Evolutionary conservation across 108 stramenopile species (phyloP).

Genomic region (Nitzschia sp.): DNA sequence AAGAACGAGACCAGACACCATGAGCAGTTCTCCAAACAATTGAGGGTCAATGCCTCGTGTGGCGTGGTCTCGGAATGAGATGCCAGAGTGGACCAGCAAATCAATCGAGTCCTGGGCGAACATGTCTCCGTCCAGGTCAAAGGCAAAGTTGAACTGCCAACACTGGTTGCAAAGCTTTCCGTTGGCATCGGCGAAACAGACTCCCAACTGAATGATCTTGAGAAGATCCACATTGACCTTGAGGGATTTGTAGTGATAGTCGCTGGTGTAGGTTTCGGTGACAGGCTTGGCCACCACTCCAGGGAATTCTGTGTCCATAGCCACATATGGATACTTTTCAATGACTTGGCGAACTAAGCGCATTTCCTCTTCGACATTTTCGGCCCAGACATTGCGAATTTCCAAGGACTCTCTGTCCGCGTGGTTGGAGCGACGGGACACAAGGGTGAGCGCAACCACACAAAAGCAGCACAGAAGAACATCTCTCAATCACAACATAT

Average conservation of each 20-base stretch:
- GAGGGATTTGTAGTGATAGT: slow-evolving; percentile 97
- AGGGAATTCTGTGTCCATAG: slow-evolving; percentile 99
- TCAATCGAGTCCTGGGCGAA: slow-evolving; percentile 99
- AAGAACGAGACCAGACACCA: slow-evolving; percentile 96
- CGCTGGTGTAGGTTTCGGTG: slow-evolving; percentile 84
- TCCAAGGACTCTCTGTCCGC: slow-evolving; percentile 79
- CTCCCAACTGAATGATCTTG: slow-evolving; percentile 97
- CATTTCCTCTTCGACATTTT: slow-evolving; percentile 94
- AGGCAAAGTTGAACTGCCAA: slow-evolving; percentile 99
- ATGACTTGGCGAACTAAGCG: slow-evolving; percentile 88
- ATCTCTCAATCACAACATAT: background rate
- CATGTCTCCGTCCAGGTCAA: slow-evolving; percentile 93
- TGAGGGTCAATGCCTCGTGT: slow-evolving; percentile 91
- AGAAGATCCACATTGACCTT: slow-evolving; percentile 98
- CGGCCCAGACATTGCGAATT: slow-evolving; percentile 92
- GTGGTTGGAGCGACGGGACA: background rate
- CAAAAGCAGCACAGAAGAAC: background rate
- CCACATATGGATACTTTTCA: slow-evolving; percentile 93
- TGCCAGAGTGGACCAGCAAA: slow-evolving; percentile 90
- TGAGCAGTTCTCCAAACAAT: slow-evolving; percentile 95
- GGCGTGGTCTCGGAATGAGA: slow-evolving; percentile 93
- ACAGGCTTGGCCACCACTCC: slow-evolving; percentile 99
- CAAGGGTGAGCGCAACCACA: background rate
- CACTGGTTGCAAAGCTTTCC: slow-evolving; percentile 89
- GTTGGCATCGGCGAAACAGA: slow-evolving; percentile 90